Percentiles rank a stretch among this genome's conserved stretches.
Conservation (phyloP, 2,329 filamentous ascomycete genomes). For the Talaromyces pinophilus region DNA sequence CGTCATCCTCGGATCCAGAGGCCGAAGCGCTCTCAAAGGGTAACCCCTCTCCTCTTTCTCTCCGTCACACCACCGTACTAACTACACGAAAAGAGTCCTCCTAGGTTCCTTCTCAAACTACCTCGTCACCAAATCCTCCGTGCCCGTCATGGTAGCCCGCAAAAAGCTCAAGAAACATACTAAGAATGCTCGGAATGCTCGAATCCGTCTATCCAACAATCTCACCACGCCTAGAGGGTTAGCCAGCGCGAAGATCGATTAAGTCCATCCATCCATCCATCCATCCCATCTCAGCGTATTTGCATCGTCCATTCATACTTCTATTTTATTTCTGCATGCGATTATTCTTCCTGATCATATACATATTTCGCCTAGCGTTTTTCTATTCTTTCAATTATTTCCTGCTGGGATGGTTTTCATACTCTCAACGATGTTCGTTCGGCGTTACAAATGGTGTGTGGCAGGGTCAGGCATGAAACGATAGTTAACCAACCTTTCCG, state of each 20-base stretch:
- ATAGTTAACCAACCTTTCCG: neutral
- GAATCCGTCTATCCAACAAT: conserved; percentile 77
- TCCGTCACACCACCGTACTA: neutral
- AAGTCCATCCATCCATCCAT: conserved; percentile 20
- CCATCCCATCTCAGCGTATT: neutral
- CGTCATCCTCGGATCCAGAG: conserved; percentile 88
- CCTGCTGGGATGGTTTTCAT: neutral
- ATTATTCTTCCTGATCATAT: neutral
- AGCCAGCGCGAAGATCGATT: conserved; percentile 75
- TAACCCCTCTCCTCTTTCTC: conserved; percentile 48
- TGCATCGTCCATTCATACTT: neutral
- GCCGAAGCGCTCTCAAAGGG: conserved; percentile 90
- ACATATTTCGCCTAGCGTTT: neutral
- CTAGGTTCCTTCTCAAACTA: conserved; percentile 97
- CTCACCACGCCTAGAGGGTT: conserved; percentile 70
- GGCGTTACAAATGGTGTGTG: neutral
- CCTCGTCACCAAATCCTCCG: conserved; percentile 91
- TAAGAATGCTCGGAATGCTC: conserved; percentile 68
- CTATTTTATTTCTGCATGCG: neutral
- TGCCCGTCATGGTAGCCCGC: conserved; percentile 95
- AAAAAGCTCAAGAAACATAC: conserved; percentile 86
- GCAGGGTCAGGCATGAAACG: neutral
- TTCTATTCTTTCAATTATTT: no score
- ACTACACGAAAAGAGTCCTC: conserved; percentile 65
- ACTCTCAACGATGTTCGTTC: neutral